A percentile compares a stretch with the other conserved stretches of the same genome.
Evolutionary conservation across 176 grass and related monocot species (phyloP).

Genomic region (Hyparrhenia diplandra): DNA sequence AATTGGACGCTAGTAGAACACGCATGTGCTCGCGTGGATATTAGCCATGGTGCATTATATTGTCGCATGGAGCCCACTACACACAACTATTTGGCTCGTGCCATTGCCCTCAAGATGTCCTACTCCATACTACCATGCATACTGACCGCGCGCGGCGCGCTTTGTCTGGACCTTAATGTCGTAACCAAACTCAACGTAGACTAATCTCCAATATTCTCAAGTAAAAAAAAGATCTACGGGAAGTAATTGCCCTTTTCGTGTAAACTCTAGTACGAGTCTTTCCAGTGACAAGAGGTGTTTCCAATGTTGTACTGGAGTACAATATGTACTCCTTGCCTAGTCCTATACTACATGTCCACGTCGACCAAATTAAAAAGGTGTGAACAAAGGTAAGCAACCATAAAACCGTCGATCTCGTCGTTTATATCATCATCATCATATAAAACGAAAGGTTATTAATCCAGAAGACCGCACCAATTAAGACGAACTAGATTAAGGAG

Average conservation of each 20-base stretch:
- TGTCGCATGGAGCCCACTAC: too few species aligned
- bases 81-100: conserved; percentile 1
- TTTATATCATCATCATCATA: background rate
- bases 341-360: background rate
- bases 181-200: background rate
- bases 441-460: background rate
- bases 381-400: background rate
- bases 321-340: background rate
- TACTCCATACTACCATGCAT: too few species aligned
- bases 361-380: background rate
- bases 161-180: background rate
- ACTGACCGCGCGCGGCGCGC: background rate
- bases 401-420: background rate
- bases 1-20: conserved; percentile 3
- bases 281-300: background rate
- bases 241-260: background rate
- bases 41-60: background rate
- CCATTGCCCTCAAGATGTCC: background rate
- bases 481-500: background rate
- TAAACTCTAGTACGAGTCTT: background rate
- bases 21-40: conserved; percentile 20
- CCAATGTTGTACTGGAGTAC: background rate
- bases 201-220: background rate
- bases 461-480: background rate
- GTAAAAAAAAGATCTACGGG: background rate